A percentile compares a stretch with the other conserved stretches of the same genome.
phyloP scores from a whole-genome alignment of 2,329 filamentous ascomycete species.

The Calonectria fujianensis region DNA sequence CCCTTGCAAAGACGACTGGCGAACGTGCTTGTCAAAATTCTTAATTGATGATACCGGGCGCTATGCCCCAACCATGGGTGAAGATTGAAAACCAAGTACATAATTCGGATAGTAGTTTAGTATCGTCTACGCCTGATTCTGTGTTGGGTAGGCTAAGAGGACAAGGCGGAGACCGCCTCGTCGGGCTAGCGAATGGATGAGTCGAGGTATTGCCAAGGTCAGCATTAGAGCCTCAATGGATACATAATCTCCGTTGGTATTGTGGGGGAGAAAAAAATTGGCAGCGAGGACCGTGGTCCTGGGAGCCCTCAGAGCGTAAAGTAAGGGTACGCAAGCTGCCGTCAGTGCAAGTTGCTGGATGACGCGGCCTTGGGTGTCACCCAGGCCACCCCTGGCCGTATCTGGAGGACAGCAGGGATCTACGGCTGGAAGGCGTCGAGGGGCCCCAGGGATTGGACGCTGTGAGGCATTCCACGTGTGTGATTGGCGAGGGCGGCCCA shows the following conservation, averaged over 20 bases:
- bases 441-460: slow-evolving; percentile 12
- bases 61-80: slow-evolving; percentile 8
- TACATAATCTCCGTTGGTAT: slow-evolving; percentile 22
- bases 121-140: background rate
- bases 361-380: slow-evolving; percentile 55
- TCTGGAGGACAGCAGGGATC: slow-evolving; percentile 34
- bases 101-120: background rate
- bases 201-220: slow-evolving; percentile 33
- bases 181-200: slow-evolving; percentile 28
- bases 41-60: slow-evolving; percentile 5
- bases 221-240: slow-evolving; percentile 37
- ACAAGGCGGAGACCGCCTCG: background rate
- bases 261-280: slow-evolving; percentile 18
- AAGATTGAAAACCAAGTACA: slow-evolving; percentile 12
- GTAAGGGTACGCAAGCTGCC: slow-evolving; percentile 50
- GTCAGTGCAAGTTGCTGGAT: slow-evolving; percentile 50
- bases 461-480: slow-evolving; percentile 15
- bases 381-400: slow-evolving; percentile 49
- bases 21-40: background rate
- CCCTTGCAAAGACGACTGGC: background rate
- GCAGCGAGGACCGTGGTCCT: slow-evolving; percentile 18
- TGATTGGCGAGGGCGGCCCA: slow-evolving; percentile 35
- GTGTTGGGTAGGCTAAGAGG: background rate
- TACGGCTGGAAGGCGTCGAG: slow-evolving; percentile 36
- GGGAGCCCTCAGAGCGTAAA: slow-evolving; percentile 11